Evolutionary conservation across 2,329 filamentous ascomycete species (phyloP), one percentile per base, ranked within the genome.

Genomic region (Phialophora verrucosa): DNA sequence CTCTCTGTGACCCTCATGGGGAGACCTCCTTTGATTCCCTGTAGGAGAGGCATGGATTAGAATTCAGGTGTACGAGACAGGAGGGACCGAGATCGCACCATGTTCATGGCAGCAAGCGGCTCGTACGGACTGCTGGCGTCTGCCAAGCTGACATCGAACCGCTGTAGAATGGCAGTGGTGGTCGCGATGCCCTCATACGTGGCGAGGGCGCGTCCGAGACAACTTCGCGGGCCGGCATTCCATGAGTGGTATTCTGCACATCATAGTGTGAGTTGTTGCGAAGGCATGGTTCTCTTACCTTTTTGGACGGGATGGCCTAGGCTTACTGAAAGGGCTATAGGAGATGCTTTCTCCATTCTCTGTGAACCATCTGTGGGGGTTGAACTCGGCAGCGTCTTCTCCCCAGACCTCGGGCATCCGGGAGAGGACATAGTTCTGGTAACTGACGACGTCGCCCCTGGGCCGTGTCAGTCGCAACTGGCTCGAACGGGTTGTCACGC

Each of bases 251-350:
- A 67, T 61, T 67, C 65, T 67, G 27, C 2, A 55, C 11, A 54
- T 17, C 5, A 11, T 14, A 10, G 8, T 1, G 58, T 65, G 44
- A 62, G 63, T 51, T 12, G 49, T 17, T 3, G 17, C 2, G 6
- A 56, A 35, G 32, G 6, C 38, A 44, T 7, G 1, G 14, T 57
- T 27, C 27, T 27, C 27, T 3, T 4, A 27, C 4, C 4, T 5
- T 2, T 27, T 5, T 27, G 2, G 3, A 27, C 4, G 27, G 27
- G 27, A 27, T 2, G 27, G 4, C 4, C 20, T 32, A 29, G 14
- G n/a, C 65, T 60, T 64, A 67, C 65, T 67, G 27, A 67, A 67
- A 27, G 65, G 65, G 47, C 65, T 67, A 50, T 59, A 67, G 4
- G 65, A 55, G 49, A 67, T 64, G 42, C 56, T 56, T 14, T 67